phyloP scores from a whole-genome alignment of 108 stramenopile species.

The Schizochytrium sp. region DNA sequence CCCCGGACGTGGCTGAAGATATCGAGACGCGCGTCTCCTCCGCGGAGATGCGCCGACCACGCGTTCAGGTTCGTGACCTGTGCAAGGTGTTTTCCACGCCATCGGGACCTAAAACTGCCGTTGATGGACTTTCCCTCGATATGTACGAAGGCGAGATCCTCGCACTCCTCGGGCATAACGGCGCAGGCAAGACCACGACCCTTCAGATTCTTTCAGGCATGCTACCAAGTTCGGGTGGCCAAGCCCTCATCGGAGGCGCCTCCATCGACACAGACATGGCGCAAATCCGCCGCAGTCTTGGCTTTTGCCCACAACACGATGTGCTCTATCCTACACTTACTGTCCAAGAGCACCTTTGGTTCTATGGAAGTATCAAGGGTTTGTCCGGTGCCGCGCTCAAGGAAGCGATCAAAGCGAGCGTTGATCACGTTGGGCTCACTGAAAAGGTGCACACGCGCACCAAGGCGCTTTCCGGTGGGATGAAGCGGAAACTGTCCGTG shows the following conservation, averaged over 20 bases:
- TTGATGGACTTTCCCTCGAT: slow-evolving; percentile 36
- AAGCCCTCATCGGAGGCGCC: slow-evolving; percentile 53
- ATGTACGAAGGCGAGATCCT: slow-evolving; percentile 59
- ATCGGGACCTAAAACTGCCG: slow-evolving; percentile 22
- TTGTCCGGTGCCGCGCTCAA: slow-evolving; percentile 33
- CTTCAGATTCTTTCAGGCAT: slow-evolving; percentile 56
- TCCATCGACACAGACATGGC: slow-evolving; percentile 41
- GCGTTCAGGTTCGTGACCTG: slow-evolving; percentile 22
- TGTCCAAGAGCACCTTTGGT: slow-evolving; percentile 58
- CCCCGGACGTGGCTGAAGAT: not conserved
- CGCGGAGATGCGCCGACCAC: not conserved
- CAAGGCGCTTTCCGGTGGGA: not conserved
- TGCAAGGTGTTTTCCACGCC: slow-evolving; percentile 7
- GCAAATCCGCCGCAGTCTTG: slow-evolving; percentile 50
- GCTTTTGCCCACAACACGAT: slow-evolving; percentile 69
- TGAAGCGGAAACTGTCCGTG: slow-evolving; percentile 3
- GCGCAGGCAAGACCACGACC: slow-evolving; percentile 67
- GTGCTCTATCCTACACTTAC: slow-evolving; percentile 53
- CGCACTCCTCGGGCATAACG: slow-evolving; percentile 60
- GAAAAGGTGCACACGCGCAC: not conserved
- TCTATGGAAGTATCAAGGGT: slow-evolving; percentile 58
- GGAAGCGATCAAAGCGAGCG: slow-evolving; percentile 18
- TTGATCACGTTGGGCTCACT: slow-evolving; percentile 50
- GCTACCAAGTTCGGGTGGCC: slow-evolving; percentile 44
- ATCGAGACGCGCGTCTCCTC: not conserved